phyloP scores from a whole-genome alignment of 176 grass and related monocot genomes.

The Oryza coarctata region DNA sequence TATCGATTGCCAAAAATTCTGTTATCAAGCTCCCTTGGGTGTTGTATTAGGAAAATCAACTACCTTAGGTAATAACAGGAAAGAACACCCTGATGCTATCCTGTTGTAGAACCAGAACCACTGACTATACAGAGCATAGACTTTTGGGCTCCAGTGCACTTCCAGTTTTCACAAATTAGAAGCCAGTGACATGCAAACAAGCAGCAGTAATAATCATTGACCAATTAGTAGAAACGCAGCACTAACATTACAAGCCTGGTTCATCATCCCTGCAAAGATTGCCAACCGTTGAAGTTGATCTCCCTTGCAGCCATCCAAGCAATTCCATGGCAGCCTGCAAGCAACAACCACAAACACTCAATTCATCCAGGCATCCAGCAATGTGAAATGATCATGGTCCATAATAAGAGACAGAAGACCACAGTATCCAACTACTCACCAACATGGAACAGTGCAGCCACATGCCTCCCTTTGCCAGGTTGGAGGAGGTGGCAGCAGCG shows the following conservation, averaged over 20 bases:
- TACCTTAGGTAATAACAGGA: background rate
- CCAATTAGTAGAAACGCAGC: background rate
- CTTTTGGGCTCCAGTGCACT: background rate
- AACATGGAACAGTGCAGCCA: background rate
- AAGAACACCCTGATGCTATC: background rate
- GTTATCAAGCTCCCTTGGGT: background rate
- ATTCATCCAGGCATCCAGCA: constrained; percentile 3
- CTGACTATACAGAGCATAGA: background rate
- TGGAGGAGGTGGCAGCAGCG: too few species aligned
- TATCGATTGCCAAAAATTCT: background rate
- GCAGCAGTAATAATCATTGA: background rate
- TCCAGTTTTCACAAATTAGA: background rate
- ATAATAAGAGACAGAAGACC: background rate
- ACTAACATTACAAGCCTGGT: background rate
- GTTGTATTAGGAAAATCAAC: background rate
- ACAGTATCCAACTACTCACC: background rate
- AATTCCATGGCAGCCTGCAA: constrained; percentile 22
- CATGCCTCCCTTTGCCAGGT: background rate
- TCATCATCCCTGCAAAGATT: background rate
- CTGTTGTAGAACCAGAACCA: background rate
- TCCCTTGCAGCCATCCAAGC: background rate
- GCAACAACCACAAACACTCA: background rate
- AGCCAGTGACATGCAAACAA: background rate
- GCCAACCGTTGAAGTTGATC: background rate
- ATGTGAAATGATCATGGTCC: background rate